Percentiles rank a stretch among this genome's conserved stretches.
phyloP scores from a whole-genome alignment of 805 yeast species.

The Myxozyma lipomycoides region DNA sequence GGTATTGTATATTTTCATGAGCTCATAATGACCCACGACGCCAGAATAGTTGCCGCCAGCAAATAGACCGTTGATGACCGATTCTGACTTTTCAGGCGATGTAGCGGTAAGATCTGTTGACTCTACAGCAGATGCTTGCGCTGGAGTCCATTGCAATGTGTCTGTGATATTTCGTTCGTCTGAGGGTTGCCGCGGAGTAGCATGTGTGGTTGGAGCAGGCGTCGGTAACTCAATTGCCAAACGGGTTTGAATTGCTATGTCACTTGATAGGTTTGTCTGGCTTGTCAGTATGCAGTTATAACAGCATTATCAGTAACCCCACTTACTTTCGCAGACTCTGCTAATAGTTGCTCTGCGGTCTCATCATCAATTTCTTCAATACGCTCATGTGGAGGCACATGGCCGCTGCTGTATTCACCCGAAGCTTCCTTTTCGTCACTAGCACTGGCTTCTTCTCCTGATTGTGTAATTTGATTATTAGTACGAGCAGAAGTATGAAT shows the following conservation, averaged over 20 bases:
- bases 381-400: constrained; percentile 9
- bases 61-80: constrained; percentile 4
- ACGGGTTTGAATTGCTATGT: neutral
- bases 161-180: neutral
- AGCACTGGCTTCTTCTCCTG: neutral
- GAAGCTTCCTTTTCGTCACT: constrained; percentile 1
- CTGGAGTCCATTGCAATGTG: neutral
- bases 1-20: constrained; percentile 1
- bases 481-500: neutral
- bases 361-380: constrained; percentile 24
- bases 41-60: constrained; percentile 5
- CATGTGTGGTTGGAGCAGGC: neutral
- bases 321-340: constrained; percentile 1
- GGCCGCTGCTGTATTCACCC: constrained; percentile 5
- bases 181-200: constrained; percentile 6
- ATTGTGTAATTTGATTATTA: constrained; percentile 3
- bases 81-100: neutral
- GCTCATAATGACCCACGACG: constrained; percentile 11
- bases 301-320: too few relatives aligned
- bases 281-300: too few relatives aligned
- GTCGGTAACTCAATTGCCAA: neutral
- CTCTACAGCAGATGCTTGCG: constrained; percentile 6
- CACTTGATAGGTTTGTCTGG: too few relatives aligned
- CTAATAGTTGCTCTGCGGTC: constrained; percentile 21
- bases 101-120: neutral